A percentile compares a stretch with the other conserved stretches of the same genome.
Evolutionary conservation across 108 stramenopile species (phyloP).

Genomic region (Stephanodiscus minutulus): DNA sequence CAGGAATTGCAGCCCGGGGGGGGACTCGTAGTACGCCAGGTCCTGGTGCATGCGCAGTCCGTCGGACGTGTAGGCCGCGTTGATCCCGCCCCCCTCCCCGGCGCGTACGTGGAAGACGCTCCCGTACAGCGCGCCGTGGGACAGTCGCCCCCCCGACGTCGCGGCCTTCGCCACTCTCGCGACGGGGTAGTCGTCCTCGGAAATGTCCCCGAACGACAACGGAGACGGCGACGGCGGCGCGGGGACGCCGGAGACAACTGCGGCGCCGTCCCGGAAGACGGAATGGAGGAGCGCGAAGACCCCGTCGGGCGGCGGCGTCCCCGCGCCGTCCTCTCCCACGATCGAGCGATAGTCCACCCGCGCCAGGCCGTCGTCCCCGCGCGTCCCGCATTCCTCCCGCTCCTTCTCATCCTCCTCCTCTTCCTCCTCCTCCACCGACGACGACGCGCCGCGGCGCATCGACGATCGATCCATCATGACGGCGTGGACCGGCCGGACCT

Average conservation of each 20-base stretch:
- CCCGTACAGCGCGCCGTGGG: conserved; percentile 82
- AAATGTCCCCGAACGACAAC: background rate
- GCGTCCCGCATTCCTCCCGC: conserved; percentile 4
- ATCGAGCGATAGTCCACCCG: conserved; percentile 53
- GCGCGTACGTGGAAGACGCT: conserved; percentile 73
- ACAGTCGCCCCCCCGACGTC: conserved; percentile 62
- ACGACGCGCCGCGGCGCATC: conserved; percentile 9
- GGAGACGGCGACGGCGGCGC: background rate
- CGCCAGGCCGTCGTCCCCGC: conserved; percentile 25
- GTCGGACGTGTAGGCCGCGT: conserved; percentile 72
- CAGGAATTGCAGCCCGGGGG: conserved; percentile 76
- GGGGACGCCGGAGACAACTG: conserved; percentile 54
- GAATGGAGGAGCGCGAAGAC: conserved; percentile 40
- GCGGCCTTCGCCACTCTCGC: conserved; percentile 51
- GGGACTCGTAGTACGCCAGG: conserved; percentile 81
- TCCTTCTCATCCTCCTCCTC: too few relatives aligned
- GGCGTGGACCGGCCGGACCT: conserved; percentile 38
- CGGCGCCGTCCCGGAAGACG: conserved; percentile 66
- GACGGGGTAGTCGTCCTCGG: conserved; percentile 45
- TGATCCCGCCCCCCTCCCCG: conserved; percentile 53
- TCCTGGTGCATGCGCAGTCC: conserved; percentile 78
- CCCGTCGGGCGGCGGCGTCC: conserved; percentile 13
- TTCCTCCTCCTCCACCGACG: conserved; percentile 24
- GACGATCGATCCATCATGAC: conserved; percentile 19
- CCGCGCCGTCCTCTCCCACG: conserved; percentile 21